Conservation (phyloP, 1,284 basidiomycete genomes). For the Heterobasidion irregulare region DNA sequence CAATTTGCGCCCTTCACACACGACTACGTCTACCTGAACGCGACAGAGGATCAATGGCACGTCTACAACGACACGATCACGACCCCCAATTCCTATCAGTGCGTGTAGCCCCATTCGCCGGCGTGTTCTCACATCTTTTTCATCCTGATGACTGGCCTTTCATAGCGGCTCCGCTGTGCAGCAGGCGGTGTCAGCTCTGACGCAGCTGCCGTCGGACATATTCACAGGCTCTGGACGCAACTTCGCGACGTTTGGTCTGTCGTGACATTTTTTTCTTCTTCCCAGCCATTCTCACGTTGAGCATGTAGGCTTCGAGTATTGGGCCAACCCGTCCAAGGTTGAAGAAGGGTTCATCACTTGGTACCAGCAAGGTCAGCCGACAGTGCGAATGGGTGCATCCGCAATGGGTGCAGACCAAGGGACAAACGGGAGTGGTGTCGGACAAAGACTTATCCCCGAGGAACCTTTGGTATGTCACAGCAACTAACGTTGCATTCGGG, state of each 20-base stretch:
- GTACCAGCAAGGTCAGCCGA: slow-evolving; percentile 46
- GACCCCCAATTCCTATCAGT: slow-evolving; percentile 23
- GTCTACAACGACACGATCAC: slow-evolving; percentile 29
- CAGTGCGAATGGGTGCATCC: slow-evolving; percentile 42
- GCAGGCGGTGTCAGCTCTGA: slow-evolving; percentile 48
- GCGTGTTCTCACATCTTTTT: background rate
- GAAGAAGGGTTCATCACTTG: slow-evolving; percentile 57
- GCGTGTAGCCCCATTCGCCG: slow-evolving; percentile 5
- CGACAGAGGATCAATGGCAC: slow-evolving; percentile 33
- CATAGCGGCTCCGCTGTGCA: slow-evolving; percentile 26
- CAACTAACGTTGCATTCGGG: background rate
- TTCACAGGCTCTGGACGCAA: slow-evolving; percentile 44
- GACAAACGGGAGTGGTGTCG: slow-evolving; percentile 35
- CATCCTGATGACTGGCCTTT: background rate
- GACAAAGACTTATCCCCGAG: slow-evolving; percentile 40
- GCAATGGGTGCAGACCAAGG: slow-evolving; percentile 49
- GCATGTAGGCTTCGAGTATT: slow-evolving; percentile 58
- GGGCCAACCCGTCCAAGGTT: slow-evolving; percentile 44
- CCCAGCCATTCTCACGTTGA: background rate
- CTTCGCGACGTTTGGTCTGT: slow-evolving; percentile 38
- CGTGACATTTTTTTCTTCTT: background rate
- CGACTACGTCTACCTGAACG: slow-evolving; percentile 38
- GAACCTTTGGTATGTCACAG: slow-evolving; percentile 44
- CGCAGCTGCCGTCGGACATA: slow-evolving; percentile 38
- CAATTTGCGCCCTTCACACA: slow-evolving; percentile 63